phyloP scores from a whole-genome alignment of 345 rosid species.

The Heritiera fomes region DNA sequence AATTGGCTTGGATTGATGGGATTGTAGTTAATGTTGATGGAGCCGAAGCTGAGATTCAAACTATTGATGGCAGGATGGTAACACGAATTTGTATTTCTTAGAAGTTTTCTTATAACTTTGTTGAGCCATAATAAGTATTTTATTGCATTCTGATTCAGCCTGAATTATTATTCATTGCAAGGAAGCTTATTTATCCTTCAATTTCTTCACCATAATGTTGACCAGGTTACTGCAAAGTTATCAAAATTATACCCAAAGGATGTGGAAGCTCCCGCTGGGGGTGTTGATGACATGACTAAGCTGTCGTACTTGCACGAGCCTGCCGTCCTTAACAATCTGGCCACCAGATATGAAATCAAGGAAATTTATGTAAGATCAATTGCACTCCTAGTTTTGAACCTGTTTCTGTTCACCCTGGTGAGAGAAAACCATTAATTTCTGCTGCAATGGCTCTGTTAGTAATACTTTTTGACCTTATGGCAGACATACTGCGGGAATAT shows the following conservation, averaged over 20 bases:
- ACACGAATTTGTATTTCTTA: background rate
- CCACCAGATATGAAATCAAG: slow-evolving; percentile 52
- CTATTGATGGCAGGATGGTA: slow-evolving; percentile 53
- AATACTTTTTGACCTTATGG: slow-evolving; percentile 45
- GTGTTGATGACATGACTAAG: slow-evolving; percentile 93
- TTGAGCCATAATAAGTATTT: background rate
- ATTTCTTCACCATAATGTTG: slow-evolving; percentile 2
- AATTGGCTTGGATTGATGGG: slow-evolving; percentile 73
- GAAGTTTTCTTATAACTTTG: background rate
- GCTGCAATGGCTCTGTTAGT: slow-evolving; percentile 36
- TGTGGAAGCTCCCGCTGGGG: slow-evolving; percentile 60
- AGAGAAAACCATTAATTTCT: slow-evolving; percentile 26
- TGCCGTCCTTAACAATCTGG: slow-evolving; percentile 74
- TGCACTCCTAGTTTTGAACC: slow-evolving; percentile 21
- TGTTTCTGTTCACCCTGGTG: slow-evolving; percentile 25
- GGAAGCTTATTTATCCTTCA: background rate
- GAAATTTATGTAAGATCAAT: slow-evolving; percentile 71
- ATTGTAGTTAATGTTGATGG: slow-evolving; percentile 50
- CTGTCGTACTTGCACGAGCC: slow-evolving; percentile 84
- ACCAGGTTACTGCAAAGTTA: slow-evolving; percentile 56
- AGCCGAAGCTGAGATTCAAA: slow-evolving; percentile 62
- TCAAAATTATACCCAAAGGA: slow-evolving; percentile 63
- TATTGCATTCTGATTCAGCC: background rate
- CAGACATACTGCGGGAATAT: slow-evolving; percentile 90
- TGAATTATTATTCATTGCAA: background rate